Conservation (phyloP, 148 eudicot species). For the Suaeda aralocaspica region DNA sequence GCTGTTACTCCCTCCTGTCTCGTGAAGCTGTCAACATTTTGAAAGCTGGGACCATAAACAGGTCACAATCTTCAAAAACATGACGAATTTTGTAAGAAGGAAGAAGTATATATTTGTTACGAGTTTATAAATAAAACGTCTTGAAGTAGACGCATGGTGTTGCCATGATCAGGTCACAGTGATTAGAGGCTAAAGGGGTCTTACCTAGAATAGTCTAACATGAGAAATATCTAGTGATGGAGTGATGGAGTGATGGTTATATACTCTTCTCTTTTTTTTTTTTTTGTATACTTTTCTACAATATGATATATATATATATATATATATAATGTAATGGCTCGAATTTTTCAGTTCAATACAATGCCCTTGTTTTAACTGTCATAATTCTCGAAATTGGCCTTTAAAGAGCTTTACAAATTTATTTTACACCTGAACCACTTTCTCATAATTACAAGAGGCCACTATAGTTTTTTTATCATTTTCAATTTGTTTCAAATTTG, state of each 20-base stretch:
- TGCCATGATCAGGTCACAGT: background rate
- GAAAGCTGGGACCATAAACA: background rate
- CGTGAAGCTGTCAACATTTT: conserved; percentile 5
- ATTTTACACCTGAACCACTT: too few relatives aligned
- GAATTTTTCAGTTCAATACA: background rate
- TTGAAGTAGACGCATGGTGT: background rate
- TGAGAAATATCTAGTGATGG: background rate
- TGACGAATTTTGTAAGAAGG: background rate
- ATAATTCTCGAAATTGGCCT: too few relatives aligned
- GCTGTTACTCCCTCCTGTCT: background rate
- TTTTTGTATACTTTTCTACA: background rate
- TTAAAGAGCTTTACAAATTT: too few relatives aligned
- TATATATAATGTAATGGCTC: background rate
- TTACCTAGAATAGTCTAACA: background rate
- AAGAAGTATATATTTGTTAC: background rate
- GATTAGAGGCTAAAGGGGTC: conserved; percentile 1
- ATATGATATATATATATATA: background rate
- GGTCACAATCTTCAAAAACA: background rate
- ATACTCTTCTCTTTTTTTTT: background rate
- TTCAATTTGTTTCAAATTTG: too few relatives aligned
- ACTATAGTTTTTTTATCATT: too few relatives aligned
- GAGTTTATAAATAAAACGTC: background rate
- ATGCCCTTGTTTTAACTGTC: too few relatives aligned
- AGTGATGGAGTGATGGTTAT: background rate
- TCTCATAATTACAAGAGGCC: too few relatives aligned